Evolutionary conservation across 108 stramenopile species (phyloP).

Genomic region (Ochromonas danica): DNA sequence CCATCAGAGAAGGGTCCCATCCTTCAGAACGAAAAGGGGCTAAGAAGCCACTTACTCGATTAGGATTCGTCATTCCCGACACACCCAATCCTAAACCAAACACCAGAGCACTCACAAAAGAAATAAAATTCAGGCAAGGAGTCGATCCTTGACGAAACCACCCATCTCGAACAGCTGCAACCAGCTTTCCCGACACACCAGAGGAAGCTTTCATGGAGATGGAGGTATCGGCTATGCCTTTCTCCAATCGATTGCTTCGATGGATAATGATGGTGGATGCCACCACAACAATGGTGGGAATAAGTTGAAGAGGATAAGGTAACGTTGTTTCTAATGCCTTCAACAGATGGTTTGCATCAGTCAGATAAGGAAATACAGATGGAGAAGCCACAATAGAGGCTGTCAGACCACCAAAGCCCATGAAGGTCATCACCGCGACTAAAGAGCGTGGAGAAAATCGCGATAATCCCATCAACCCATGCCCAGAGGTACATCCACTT

Average conservation of each 20-base stretch:
- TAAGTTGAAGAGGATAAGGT: constrained; percentile 33
- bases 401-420: constrained; percentile 56
- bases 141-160: constrained; percentile 37
- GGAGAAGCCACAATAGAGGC: not conserved
- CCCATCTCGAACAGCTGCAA: constrained; percentile 8
- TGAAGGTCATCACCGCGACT: constrained; percentile 71
- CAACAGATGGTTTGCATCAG: not conserved
- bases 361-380: too few relatives aligned
- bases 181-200: constrained; percentile 25
- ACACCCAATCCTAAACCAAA: constrained; percentile 67
- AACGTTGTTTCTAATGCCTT: too few relatives aligned
- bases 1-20: constrained; percentile 74
- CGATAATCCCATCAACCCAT: constrained; percentile 76
- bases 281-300: not conserved
- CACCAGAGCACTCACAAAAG: constrained; percentile 40
- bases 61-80: constrained; percentile 62
- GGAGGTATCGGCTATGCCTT: not conserved
- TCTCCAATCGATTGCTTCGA: not conserved
- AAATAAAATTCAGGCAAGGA: constrained; percentile 41
- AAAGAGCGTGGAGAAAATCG: constrained; percentile 68
- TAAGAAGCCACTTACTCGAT: constrained; percentile 71
- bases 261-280: not conserved
- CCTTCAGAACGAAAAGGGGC: constrained; percentile 47
- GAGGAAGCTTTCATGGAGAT: constrained; percentile 45
- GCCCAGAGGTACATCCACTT: constrained; percentile 59